Conservation (phyloP, 2,329 filamentous ascomycete species). For the Lachnellula hyalina region DNA sequence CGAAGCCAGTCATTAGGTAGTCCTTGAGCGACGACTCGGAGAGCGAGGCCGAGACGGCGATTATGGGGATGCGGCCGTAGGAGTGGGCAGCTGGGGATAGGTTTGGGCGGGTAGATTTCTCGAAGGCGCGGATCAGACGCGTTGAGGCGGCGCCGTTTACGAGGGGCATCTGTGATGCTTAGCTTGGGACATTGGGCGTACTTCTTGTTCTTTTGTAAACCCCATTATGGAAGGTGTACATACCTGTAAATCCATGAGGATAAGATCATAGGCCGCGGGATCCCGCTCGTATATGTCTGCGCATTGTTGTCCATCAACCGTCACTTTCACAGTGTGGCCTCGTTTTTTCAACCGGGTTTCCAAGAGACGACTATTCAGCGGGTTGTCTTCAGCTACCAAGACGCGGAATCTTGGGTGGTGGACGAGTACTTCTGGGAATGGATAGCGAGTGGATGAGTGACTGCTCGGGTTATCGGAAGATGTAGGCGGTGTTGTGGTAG, state of each 20-base stretch:
- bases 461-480: not conserved
- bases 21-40: slow-evolving; percentile 8
- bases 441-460: not conserved
- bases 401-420: slow-evolving; percentile 36
- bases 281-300: slow-evolving; percentile 64
- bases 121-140: slow-evolving; percentile 15
- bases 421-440: slow-evolving; percentile 2
- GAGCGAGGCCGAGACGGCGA: slow-evolving; percentile 21
- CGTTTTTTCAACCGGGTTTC: slow-evolving; percentile 70
- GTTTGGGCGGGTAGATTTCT: slow-evolving; percentile 1
- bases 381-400: slow-evolving; percentile 74
- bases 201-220: no score
- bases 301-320: slow-evolving; percentile 69
- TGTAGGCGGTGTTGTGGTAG: not conserved
- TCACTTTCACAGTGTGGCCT: slow-evolving; percentile 65
- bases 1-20: slow-evolving; percentile 16
- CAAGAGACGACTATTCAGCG: slow-evolving; percentile 74
- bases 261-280: slow-evolving; percentile 15
- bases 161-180: slow-evolving; percentile 16
- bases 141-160: slow-evolving; percentile 16
- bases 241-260: slow-evolving; percentile 22
- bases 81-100: not conserved
- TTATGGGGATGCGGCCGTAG: slow-evolving; percentile 18
- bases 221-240: not conserved
- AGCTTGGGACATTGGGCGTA: no score